Percentiles rank a stretch among this genome's conserved stretches.
Evolutionary conservation across 805 yeast species (phyloP).

Genomic region (Teunomyces barrocoloradensis): DNA sequence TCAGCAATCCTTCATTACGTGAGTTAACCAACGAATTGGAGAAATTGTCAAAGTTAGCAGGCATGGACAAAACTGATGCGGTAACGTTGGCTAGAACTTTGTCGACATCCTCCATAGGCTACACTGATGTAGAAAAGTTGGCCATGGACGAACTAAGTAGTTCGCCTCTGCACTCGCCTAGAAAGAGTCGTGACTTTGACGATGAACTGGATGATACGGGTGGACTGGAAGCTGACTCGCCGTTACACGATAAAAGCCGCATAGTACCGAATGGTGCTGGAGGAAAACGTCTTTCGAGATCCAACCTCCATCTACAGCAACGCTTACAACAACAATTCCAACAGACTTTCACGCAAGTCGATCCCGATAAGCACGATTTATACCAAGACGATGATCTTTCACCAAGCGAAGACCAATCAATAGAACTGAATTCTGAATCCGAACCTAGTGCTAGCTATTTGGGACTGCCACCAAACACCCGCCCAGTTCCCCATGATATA

Average conservation of each 20-base stretch:
- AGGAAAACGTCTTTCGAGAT: constrained; percentile 4
- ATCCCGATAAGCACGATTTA: constrained; percentile 41
- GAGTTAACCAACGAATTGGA: constrained; percentile 76
- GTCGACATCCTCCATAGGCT: constrained; percentile 65
- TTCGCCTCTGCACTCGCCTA: constrained; percentile 10
- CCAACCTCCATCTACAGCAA: constrained; percentile 15
- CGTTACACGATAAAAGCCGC: constrained; percentile 3
- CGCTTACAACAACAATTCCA: constrained; percentile 17
- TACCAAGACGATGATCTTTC: not conserved
- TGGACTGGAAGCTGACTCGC: constrained; percentile 16
- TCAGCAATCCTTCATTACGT: constrained; percentile 59
- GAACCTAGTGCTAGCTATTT: not conserved
- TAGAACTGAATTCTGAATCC: not conserved
- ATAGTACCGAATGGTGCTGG: not conserved
- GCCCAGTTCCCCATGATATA: constrained; percentile 16
- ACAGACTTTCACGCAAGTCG: constrained; percentile 19
- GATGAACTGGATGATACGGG: constrained; percentile 10
- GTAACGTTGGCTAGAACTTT: constrained; percentile 78
- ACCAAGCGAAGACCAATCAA: not conserved
- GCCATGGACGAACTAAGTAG: constrained; percentile 13
- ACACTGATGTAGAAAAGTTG: constrained; percentile 47
- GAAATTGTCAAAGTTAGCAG: constrained; percentile 70
- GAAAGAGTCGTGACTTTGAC: not conserved
- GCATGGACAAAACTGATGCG: constrained; percentile 76
- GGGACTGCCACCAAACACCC: not conserved